Percentiles rank a stretch among this genome's conserved stretches.
Conservation (phyloP, 192 early-diverging fungal genomes). For the Backusella australiensis region DNA sequence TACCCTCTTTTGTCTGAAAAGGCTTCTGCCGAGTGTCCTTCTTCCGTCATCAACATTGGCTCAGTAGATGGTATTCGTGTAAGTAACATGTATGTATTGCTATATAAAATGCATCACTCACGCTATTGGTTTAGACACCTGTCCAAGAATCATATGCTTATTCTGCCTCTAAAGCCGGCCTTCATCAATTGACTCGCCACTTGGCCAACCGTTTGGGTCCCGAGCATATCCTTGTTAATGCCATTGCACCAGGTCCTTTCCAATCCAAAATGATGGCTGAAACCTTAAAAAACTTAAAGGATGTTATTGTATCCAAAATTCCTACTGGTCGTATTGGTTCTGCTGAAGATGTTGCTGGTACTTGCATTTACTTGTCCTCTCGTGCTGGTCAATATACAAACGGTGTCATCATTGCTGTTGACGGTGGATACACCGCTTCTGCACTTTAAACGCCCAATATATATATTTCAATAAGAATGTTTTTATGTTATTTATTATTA, state of each 20-base stretch:
- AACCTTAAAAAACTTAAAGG: constrained; percentile 49
- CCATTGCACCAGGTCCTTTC: constrained; percentile 71
- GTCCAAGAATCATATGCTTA: constrained; percentile 65
- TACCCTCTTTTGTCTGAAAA: constrained; percentile 65
- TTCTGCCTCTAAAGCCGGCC: constrained; percentile 73
- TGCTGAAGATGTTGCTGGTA: constrained; percentile 84
- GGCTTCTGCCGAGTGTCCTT: constrained; percentile 54
- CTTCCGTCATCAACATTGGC: constrained; percentile 88
- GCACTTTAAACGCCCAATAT: not conserved
- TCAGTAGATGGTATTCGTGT: constrained; percentile 60
- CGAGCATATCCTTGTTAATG: constrained; percentile 62
- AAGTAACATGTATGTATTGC: not conserved
- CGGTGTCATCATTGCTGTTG: constrained; percentile 73
- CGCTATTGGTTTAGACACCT: not conserved
- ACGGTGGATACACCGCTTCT: not conserved
- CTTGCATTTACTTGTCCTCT: constrained; percentile 73
- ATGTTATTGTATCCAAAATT: constrained; percentile 50
- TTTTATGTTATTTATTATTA: not conserved
- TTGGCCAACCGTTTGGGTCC: constrained; percentile 62
- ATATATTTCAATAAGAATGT: not conserved
- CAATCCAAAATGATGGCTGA: constrained; percentile 75
- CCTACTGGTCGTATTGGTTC: constrained; percentile 78
- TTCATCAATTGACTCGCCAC: constrained; percentile 70
- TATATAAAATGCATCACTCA: not conserved
- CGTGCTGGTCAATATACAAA: constrained; percentile 76